phyloP scores from a whole-genome alignment of 2,329 filamentous ascomycete genomes.

The Hansfordia pulvinata region DNA sequence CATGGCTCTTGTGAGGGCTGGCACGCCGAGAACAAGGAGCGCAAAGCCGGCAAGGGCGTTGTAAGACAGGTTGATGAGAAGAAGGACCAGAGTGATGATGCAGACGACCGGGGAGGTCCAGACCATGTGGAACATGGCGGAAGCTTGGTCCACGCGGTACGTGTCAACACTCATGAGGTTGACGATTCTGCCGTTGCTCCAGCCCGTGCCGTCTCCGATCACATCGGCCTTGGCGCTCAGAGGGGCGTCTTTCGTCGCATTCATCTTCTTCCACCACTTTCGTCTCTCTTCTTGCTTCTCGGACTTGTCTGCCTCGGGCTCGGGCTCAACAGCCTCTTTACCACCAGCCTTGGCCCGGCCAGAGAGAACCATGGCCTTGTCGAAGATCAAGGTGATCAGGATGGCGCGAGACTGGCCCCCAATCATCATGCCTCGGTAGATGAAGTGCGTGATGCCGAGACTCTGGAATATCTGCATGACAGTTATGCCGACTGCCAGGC shows the following conservation, averaged over 20 bases:
- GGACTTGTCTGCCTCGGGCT: slow-evolving; percentile 28
- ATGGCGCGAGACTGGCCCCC: slow-evolving; percentile 74
- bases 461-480: slow-evolving; percentile 76
- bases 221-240: slow-evolving; percentile 31
- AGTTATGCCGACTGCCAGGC: slow-evolving; percentile 72
- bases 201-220: slow-evolving; percentile 61
- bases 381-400: slow-evolving; percentile 76
- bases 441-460: slow-evolving; percentile 75
- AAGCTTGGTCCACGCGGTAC: slow-evolving; percentile 81
- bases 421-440: slow-evolving; percentile 84
- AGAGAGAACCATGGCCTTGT: slow-evolving; percentile 83
- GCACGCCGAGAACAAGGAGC: slow-evolving; percentile 65
- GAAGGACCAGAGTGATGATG: slow-evolving; percentile 63
- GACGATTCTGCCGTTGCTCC: slow-evolving; percentile 84
- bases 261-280: slow-evolving; percentile 24
- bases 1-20: slow-evolving; percentile 65
- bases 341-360: slow-evolving; percentile 79
- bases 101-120: slow-evolving; percentile 79
- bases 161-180: slow-evolving; percentile 94
- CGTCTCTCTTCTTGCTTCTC: slow-evolving; percentile 34
- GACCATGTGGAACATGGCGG: slow-evolving; percentile 76
- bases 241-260: slow-evolving; percentile 15
- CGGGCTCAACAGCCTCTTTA: slow-evolving; percentile 18
- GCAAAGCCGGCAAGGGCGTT: slow-evolving; percentile 82
- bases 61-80: slow-evolving; percentile 80